Percentiles rank a stretch among this genome's conserved stretches.
phyloP scores from a whole-genome alignment of 2,329 filamentous ascomycete species.

The Aspergillus nomiae region DNA sequence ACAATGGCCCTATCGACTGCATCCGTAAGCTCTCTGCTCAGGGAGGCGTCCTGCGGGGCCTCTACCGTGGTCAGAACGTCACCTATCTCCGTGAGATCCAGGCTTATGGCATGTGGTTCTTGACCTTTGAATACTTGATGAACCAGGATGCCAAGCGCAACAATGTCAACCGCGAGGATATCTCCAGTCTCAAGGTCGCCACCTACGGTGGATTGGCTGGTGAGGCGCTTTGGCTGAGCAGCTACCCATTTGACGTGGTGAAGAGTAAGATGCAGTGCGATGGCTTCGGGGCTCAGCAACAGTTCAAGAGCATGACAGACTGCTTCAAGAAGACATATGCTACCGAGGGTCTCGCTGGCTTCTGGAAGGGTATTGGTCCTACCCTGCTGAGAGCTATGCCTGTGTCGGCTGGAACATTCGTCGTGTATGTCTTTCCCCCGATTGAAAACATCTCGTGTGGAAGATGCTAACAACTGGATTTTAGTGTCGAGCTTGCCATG shows the following conservation, averaged over 20 bases:
- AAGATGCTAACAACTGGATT: slow-evolving; percentile 13
- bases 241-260: slow-evolving; percentile 94
- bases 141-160: slow-evolving; percentile 82
- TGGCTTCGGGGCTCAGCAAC: slow-evolving; percentile 72
- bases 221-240: slow-evolving; percentile 88
- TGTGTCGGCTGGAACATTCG: slow-evolving; percentile 96
- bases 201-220: slow-evolving; percentile 91
- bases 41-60: slow-evolving; percentile 68
- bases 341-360: slow-evolving; percentile 75
- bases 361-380: slow-evolving; percentile 93
- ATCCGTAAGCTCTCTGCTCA: slow-evolving; percentile 75
- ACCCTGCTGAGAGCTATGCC: slow-evolving; percentile 95
- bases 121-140: slow-evolving; percentile 96
- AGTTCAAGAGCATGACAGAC: slow-evolving; percentile 81
- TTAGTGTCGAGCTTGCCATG: slow-evolving; percentile 51
- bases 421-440: slow-evolving; percentile 56
- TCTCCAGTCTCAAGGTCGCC: slow-evolving; percentile 83
- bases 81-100: slow-evolving; percentile 87
- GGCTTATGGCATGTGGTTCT: slow-evolving; percentile 95
- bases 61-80: slow-evolving; percentile 86
- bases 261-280: slow-evolving; percentile 99
- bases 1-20: slow-evolving; percentile 85
- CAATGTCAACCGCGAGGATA: slow-evolving; percentile 70
- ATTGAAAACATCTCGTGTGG: background rate
- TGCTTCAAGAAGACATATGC: slow-evolving; percentile 83